A percentile compares a stretch with the other conserved stretches of the same genome.
phyloP scores from a whole-genome alignment of 1,284 basidiomycete species.

The Marasmius tenuissimus region DNA sequence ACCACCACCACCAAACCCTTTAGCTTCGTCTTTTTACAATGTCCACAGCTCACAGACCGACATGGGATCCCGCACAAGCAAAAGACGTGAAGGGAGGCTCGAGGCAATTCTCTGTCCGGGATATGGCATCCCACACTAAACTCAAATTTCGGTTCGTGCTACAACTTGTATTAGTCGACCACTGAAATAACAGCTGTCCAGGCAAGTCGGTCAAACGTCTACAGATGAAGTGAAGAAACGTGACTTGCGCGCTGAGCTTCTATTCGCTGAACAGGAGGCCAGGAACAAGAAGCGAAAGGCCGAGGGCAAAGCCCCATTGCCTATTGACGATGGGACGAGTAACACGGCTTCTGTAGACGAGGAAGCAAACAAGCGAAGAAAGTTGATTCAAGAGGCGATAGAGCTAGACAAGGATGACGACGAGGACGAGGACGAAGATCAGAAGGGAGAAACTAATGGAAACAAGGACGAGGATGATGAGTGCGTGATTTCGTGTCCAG shows the following conservation, averaged over 20 bases:
- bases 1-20: background rate
- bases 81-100: conserved; percentile 85
- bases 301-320: conserved; percentile 60
- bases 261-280: conserved; percentile 81
- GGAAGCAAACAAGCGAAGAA: conserved; percentile 73
- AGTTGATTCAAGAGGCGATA: conserved; percentile 79
- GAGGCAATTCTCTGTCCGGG: conserved; percentile 84
- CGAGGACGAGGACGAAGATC: conserved; percentile 57
- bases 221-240: conserved; percentile 71
- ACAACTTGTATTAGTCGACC: background rate
- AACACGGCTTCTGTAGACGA: conserved; percentile 42
- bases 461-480: conserved; percentile 31
- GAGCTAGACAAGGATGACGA: conserved; percentile 88
- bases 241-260: conserved; percentile 81
- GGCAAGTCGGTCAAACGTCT: conserved; percentile 85
- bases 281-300: conserved; percentile 88
- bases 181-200: conserved; percentile 23
- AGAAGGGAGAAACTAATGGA: conserved; percentile 33
- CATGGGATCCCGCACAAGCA: conserved; percentile 89
- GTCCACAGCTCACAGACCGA: conserved; percentile 87
- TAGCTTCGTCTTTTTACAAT: conserved; percentile 42
- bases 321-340: conserved; percentile 33
- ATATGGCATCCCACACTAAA: conserved; percentile 92
- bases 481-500: conserved; percentile 43
- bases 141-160: conserved; percentile 84